Evolutionary conservation across 305 asterid species (phyloP), one percentile per base, ranked within the genome.

Genomic region (Lippia alba): DNA sequence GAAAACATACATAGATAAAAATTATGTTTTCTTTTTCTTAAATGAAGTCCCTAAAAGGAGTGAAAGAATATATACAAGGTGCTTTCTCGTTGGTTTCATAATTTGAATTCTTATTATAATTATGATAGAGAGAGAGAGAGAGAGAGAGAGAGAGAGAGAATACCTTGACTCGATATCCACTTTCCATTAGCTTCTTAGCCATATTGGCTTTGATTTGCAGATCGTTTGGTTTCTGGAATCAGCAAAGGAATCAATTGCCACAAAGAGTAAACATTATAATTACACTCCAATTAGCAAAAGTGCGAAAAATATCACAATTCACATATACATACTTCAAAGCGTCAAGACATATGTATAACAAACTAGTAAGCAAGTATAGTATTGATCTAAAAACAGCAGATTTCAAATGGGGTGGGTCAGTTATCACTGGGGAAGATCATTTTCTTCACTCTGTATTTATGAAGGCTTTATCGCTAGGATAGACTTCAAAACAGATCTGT

Each of bases 121-220:
- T 58, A 24, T 24, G 2, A 24, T 24, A 24, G 30, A 24, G 30
- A 24, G 30, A 46, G 19, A 24, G 46, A 66, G 11, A n/a, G n/a
- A 14, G 9, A 57, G 16, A 53, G 69, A 58, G 66, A 30, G 73
- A 48, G 56, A 30, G 54, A 82, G 72, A 46, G 45, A 70, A 72
- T 84, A 89, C 99, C 96, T 91, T 91, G 75, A 94, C 96, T 24
- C 96, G 88, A 83, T 86, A 75, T 49, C 96, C 94, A 46, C 82
- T 84, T 67, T 91, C 97, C 90, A 91, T 78, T 64, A 89, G 90
- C 83, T 94, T 85, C 84, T 76, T 89, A 53, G 65, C 93, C 70
- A 70, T 76, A 78, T 89, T 91, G 75, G 92, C 99, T 87, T 91
- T 94, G 76, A 85, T 75, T 81, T 86, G 82, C 74, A 91, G 79